Evolutionary conservation across 2,329 filamentous ascomycete species (phyloP).

Genomic region (Teratosphaeria gauchensis): DNA sequence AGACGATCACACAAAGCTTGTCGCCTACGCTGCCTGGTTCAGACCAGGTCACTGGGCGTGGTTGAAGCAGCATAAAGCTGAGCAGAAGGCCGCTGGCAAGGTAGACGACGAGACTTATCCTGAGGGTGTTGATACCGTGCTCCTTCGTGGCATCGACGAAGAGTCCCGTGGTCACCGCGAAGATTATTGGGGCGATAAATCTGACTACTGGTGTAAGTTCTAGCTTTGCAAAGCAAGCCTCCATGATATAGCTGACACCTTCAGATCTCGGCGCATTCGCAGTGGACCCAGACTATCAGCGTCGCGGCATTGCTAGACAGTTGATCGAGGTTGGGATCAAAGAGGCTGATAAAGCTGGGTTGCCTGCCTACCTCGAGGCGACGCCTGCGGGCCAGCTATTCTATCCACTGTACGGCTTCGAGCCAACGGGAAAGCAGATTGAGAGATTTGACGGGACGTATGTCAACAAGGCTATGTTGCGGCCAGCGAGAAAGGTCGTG

Average conservation of each 20-base stretch:
- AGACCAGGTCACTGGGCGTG: not conserved
- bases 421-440: not conserved
- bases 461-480: slow-evolving; percentile 1
- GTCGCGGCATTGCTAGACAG: slow-evolving; percentile 10
- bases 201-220: slow-evolving; percentile 3
- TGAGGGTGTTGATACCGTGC: slow-evolving; percentile 1
- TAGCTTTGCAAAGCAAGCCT: not conserved
- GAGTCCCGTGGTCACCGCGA: not conserved
- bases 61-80: not conserved
- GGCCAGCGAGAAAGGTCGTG: not conserved
- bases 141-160: not conserved
- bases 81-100: not conserved
- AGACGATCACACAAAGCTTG: not conserved
- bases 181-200: slow-evolving; percentile 1
- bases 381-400: slow-evolving; percentile 7
- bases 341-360: slow-evolving; percentile 10
- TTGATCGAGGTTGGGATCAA: slow-evolving; percentile 13
- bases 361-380: slow-evolving; percentile 12
- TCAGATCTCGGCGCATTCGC: slow-evolving; percentile 10
- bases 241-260: not conserved
- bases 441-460: not conserved
- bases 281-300: slow-evolving; percentile 13
- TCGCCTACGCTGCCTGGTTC: slow-evolving; percentile 4
- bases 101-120: not conserved
- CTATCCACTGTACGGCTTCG: slow-evolving; percentile 11